Base-by-base conservation (phyloP, 345 rosid species). In the Eucalyptus curtisii region DNA sequence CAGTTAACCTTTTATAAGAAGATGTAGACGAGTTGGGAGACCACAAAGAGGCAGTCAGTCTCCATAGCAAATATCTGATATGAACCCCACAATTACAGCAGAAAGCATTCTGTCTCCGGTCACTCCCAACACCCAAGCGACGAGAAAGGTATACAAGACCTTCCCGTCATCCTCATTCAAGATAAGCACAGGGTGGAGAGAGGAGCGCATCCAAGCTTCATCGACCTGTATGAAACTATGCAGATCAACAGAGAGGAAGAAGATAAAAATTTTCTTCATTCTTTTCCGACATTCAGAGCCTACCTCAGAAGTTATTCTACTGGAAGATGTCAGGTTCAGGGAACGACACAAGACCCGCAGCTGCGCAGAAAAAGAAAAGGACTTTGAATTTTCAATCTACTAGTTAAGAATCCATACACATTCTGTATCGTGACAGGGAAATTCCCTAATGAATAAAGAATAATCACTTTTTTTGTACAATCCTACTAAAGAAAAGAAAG, bases 1-100 rank as follows among this genome's bases (percentile, higher is more conserved):
- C 66, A 9, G 88, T 86, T 85, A 93, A 94, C 90, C 92, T 95
- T 50, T 87, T 93, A 68, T 91, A 91, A 87, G 91, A 91, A 33
- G 94, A 91, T 66, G 86, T 86, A 50, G 92, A 88, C 45, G 94
- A 86, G 87, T 91, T 88, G 19, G 93, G 92, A 85, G 95, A 91
- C 95, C 93, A 64, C 96, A 94, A 8, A 95, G 92, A 79, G 93
- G 93, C 50, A 91, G 89, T n/a, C 95, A 90, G 91, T 91, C 94
- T 52, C 95, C 93, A 68, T 92, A 90, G 37, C 93, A 94, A 94
- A 86, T 93, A 92, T 91, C 96, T 94, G 84, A 95, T 91, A 88
- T 92, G 94, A 90, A 88, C 93, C 87, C 95, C 96, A 86, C 94
- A 93, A 93, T 91, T 95, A 87, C 93, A 94, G 90, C 94, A 94